phyloP scores from a whole-genome alignment of 352 stramenopile species.

The Pythium folliculosum region DNA sequence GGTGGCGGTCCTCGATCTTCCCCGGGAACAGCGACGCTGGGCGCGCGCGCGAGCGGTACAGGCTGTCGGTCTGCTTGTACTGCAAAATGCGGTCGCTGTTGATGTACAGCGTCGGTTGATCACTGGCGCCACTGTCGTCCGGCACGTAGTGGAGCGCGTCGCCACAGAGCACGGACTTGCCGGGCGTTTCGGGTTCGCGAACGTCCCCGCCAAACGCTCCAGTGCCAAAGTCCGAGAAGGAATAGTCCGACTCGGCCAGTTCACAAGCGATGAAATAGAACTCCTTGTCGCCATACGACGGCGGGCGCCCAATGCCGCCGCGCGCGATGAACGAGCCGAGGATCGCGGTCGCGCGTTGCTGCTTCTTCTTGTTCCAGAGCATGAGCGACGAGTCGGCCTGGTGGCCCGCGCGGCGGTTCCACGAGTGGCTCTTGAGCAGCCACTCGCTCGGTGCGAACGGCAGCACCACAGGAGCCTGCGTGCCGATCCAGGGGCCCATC shows the following conservation, averaged over 20 bases:
- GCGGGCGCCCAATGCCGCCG: constrained; percentile 28
- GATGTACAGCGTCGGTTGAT: constrained; percentile 50
- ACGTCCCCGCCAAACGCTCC: constrained; percentile 50
- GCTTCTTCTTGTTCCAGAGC: constrained; percentile 69
- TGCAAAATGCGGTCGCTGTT: constrained; percentile 61
- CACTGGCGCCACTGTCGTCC: constrained; percentile 4
- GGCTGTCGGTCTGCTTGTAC: constrained; percentile 10
- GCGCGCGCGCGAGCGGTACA: constrained; percentile 15
- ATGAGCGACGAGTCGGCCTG: constrained; percentile 79
- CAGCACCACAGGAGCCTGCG: constrained; percentile 24
- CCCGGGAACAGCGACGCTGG: constrained; percentile 20
- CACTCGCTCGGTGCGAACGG: constrained; percentile 49
- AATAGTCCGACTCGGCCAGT: constrained; percentile 63
- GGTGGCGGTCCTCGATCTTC: constrained; percentile 9
- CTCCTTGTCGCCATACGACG: constrained; percentile 78
- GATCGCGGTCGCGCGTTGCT: constrained; percentile 65
- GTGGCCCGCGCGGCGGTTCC: constrained; percentile 67
- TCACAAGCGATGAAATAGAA: constrained; percentile 74
- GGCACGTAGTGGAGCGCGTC: constrained; percentile 63
- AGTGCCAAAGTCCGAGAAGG: constrained; percentile 67
- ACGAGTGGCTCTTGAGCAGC: constrained; percentile 60
- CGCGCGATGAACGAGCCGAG: constrained; percentile 54
- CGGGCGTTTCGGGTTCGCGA: constrained; percentile 27
- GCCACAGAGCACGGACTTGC: constrained; percentile 51
- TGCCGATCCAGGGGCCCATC: constrained; percentile 25